Conservation (phyloP, 495 filamentous ascomycete genomes). For the Penicillium waksmanii region DNA sequence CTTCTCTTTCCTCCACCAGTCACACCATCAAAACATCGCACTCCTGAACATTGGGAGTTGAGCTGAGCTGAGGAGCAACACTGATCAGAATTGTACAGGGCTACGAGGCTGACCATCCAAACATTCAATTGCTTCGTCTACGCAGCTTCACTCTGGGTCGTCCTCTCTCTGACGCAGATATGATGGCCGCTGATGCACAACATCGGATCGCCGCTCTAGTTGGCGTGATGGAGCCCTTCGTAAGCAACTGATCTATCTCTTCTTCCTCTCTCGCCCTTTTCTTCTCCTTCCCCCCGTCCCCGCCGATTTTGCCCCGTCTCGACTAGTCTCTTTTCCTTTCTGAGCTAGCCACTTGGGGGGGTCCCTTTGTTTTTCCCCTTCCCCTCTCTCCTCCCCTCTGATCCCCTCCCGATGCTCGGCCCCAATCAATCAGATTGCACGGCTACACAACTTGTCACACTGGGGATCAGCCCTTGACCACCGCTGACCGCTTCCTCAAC, state of each 20-base stretch:
- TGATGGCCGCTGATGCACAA: constrained; percentile 54
- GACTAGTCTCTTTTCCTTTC: constrained; percentile 31
- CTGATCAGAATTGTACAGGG: constrained; percentile 53
- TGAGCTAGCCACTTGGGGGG: constrained; percentile 32
- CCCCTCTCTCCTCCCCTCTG: constrained; percentile 17
- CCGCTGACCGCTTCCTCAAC: constrained; percentile 34
- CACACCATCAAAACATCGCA: background rate
- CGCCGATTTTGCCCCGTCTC: constrained; percentile 37
- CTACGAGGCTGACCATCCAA: constrained; percentile 69
- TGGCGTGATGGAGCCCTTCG: constrained; percentile 65
- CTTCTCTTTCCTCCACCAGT: constrained; percentile 2
- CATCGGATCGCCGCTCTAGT: constrained; percentile 58
- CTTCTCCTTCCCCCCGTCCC: constrained; percentile 32
- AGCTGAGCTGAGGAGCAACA: too few species aligned
- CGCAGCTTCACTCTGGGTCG: constrained; percentile 73
- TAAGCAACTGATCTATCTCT: constrained; percentile 47
- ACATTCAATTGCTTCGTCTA: constrained; percentile 76
- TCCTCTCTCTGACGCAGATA: constrained; percentile 61
- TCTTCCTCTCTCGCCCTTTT: constrained; percentile 13
- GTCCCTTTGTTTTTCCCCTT: constrained; percentile 18
- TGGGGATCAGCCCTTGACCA: constrained; percentile 2
- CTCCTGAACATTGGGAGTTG: too few species aligned
- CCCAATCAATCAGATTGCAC: constrained; percentile 23
- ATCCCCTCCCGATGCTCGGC: background rate
- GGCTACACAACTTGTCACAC: constrained; percentile 10